Evolutionary conservation across 257 asterid species (phyloP).

Genomic region (Craterostigma plantagineum): DNA sequence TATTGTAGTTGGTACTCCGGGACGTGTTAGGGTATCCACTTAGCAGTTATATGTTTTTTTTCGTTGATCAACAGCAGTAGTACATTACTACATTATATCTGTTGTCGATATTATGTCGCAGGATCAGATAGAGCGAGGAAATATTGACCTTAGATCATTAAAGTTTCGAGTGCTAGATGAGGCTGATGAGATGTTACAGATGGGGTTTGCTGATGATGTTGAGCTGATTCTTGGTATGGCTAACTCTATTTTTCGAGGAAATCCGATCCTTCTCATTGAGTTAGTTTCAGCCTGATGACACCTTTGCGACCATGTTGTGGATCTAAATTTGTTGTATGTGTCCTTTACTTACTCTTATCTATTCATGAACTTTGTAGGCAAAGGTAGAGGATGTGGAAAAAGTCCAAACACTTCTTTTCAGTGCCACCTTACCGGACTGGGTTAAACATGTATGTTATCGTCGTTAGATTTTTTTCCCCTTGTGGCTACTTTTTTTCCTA

Average conservation of each 20-base stretch:
- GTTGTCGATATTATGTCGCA: conserved; percentile 14
- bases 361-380: conserved; percentile 22
- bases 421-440: conserved; percentile 92
- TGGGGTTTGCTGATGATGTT: conserved; percentile 98
- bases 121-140: conserved; percentile 83
- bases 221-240: conserved; percentile 76
- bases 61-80: not conserved
- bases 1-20: conserved; percentile 79
- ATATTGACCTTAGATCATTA: conserved; percentile 52
- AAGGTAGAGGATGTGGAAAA: conserved; percentile 64
- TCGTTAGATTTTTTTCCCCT: not conserved
- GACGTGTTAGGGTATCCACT: conserved; percentile 65
- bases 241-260: no score
- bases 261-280: no score
- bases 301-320: not conserved
- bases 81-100: not conserved
- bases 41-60: not conserved
- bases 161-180: conserved; percentile 94
- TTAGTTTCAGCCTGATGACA: no score
- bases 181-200: conserved; percentile 98
- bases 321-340: not conserved
- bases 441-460: conserved; percentile 43
- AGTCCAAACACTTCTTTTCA: conserved; percentile 93
- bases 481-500: no score
- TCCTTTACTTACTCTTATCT: not conserved